A percentile compares a stretch with the other conserved stretches of the same genome.
phyloP scores from a whole-genome alignment of 345 rosid species.

The Melaleuca quinquenervia region DNA sequence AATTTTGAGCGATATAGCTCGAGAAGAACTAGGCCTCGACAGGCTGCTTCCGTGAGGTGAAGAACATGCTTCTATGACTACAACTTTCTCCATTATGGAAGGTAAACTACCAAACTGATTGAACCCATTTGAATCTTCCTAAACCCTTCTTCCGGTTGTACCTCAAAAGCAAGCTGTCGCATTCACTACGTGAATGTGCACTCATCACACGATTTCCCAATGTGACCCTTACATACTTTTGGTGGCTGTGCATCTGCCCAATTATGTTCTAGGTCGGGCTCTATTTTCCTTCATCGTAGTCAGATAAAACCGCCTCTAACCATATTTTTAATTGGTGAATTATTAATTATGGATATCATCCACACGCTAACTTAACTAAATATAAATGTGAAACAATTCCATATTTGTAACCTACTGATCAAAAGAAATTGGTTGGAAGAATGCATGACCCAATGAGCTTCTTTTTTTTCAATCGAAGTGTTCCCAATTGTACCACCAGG shows the following conservation, averaged over 20 bases:
- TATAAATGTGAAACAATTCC: not conserved
- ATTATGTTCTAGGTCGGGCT: not conserved
- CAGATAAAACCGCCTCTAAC: not conserved
- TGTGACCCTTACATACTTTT: not conserved
- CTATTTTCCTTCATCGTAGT: not conserved
- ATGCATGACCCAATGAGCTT: not conserved
- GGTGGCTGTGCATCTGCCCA: not conserved
- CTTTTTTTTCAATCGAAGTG: fast-evolving
- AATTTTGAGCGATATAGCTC: not conserved
- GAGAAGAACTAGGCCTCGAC: not conserved
- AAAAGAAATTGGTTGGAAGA: not conserved
- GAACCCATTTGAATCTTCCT: not conserved
- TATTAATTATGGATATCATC: not conserved
- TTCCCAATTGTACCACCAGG: not conserved
- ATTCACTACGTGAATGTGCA: not conserved
- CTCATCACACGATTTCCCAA: not conserved
- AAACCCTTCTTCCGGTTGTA: not conserved
- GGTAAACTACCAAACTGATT: not conserved
- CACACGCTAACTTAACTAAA: not conserved
- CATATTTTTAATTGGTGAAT: not conserved
- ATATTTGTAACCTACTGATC: not conserved
- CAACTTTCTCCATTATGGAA: not conserved
- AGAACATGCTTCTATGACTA: not conserved
- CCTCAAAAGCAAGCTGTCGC: not conserved
- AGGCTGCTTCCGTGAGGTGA: not conserved